Evolutionary conservation across 148 eudicot species (phyloP), one percentile per base, ranked within the genome.

Genomic region (Salicornia ramosissima): DNA sequence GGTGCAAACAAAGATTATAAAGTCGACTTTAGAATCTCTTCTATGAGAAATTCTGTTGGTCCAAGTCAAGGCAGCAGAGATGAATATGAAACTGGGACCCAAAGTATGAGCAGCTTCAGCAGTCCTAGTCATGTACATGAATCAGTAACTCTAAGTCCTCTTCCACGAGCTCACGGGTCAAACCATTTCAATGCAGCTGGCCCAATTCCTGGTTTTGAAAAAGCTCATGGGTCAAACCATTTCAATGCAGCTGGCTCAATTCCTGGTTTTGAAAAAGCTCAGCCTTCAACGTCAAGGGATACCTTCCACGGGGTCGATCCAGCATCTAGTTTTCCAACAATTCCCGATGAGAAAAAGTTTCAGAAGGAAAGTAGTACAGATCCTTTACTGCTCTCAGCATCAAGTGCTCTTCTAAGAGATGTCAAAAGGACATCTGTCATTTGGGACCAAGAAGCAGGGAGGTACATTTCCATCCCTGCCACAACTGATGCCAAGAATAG

Each of bases 361-460:
- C 81, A 71, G 69, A 83, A 75, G 72, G 83, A 79, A 55, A 79
- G 86, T 75, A 79, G 74, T 56, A 51, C 83, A 7, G 87, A 87
- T 58, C 88, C 92, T 30, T 71, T 81, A 16, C 65, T 73, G 33
- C 70, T 67, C 31, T 74, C 87, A 31, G 82, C 86, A 42, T 75
- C 87, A 45, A 76, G 74, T 31, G 75, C 79, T 70, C 77, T 93
- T 21, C 81, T 90, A 5, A 81, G 96, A 77, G 96, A 92, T 67
- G 81, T 88, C 21, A 88, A 85, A 68, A 82, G 92, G 78, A 81
- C 96, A 28, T 88, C 97, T 2, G 97, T 90, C 21, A 85, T 90
- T 15, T 94, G 99, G 99, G 97, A 94, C 76, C 96, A 90, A 76
- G 99, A 94, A 74, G 99, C 96, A 8, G 97, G 96, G 54, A 75